Evolutionary conservation across 108 stramenopile species (phyloP), one percentile per base, ranked within the genome.

Genomic region (Licmophora abbreviata): DNA sequence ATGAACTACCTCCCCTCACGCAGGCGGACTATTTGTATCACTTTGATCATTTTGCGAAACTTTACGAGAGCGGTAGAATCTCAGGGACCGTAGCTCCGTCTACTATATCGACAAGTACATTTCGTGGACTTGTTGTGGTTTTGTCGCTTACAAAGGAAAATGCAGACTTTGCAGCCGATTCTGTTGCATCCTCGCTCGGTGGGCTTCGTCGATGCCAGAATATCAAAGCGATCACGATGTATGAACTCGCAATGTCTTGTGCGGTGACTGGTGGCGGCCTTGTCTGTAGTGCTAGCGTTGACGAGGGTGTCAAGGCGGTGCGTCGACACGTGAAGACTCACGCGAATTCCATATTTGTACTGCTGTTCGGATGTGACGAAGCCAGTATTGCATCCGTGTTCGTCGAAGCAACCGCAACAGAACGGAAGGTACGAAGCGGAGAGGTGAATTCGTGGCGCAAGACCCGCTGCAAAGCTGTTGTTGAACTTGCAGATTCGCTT

Each of bases 1-100:
- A 8, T 5, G 20, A 5, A n/a, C 36, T 73, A 25, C 73, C 71
- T 41, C 69, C 74, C 10, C 36, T 82, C 25, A 66, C 48, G 4
- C 29, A 30, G 10, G 53, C 46, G 23, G 59, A 35, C 28, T 86
- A 82, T 45, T 47, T 86, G 38, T 34, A 70, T 22, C 74, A 82
- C 56, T 53, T 74, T 8, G 64, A 74, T 31, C 44, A 63, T 18
- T 86, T 73, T 55, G 44, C 47, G 11, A 37, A 74, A 30, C 35
- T 71, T 30, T 85, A 71, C 51, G 35, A 78, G 28, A 50, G 30
- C 25, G 80, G 73, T 21, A 8, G 22, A 43, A 20, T 38, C 14
- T 17, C 27, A 22, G n/a, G 20, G 18, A 14, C 18, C 15, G 38
- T 1, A 40, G 1, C 15, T 18, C 15, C 15, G 15, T 3, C 15